phyloP scores from a whole-genome alignment of 2,329 filamentous ascomycete genomes.

The Neofusicoccum umdonicola region DNA sequence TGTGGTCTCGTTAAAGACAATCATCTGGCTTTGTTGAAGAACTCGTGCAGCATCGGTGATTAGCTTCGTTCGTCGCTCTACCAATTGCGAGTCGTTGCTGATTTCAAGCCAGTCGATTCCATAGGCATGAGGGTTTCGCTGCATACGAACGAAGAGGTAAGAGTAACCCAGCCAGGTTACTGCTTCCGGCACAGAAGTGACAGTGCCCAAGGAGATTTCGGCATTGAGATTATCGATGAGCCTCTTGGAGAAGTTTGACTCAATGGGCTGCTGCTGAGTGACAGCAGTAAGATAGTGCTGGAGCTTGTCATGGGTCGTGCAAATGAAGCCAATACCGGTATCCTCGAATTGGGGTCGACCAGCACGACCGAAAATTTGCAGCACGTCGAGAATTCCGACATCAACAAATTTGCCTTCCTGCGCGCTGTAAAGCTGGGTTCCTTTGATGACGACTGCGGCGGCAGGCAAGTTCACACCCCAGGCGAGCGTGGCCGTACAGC shows the following conservation, averaged over 20 bases:
- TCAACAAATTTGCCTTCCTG: slow-evolving; percentile 97
- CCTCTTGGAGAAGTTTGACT: slow-evolving; percentile 92
- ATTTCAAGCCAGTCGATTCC: slow-evolving; percentile 95
- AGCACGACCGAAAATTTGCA: slow-evolving; percentile 98
- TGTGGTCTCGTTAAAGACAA: slow-evolving; percentile 93
- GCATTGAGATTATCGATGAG: slow-evolving; percentile 96
- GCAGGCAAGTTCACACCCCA: slow-evolving; percentile 99
- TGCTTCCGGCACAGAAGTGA: slow-evolving; percentile 89
- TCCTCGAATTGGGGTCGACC: slow-evolving; percentile 97
- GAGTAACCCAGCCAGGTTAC: slow-evolving; percentile 98
- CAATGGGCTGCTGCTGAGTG: slow-evolving; percentile 93
- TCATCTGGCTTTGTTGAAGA: slow-evolving; percentile 94
- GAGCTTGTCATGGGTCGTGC: slow-evolving; percentile 91
- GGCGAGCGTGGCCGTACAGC: slow-evolving; percentile 94
- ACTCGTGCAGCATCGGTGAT: slow-evolving; percentile 85
- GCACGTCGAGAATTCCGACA: slow-evolving; percentile 89
- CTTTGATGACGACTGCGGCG: slow-evolving; percentile 95
- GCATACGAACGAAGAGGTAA: slow-evolving; percentile 96
- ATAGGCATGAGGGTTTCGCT: slow-evolving; percentile 84
- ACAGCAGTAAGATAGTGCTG: slow-evolving; percentile 88
- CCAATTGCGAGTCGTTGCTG: slow-evolving; percentile 80
- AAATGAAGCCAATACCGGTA: slow-evolving; percentile 96
- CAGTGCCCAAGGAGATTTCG: slow-evolving; percentile 88
- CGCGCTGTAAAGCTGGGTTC: slow-evolving; percentile 93
- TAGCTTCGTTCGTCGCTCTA: slow-evolving; percentile 79